A percentile compares a stretch with the other conserved stretches of the same genome.
Conservation (phyloP, 73 alveolate genomes). For the Paramecium sonneborni region DNA sequence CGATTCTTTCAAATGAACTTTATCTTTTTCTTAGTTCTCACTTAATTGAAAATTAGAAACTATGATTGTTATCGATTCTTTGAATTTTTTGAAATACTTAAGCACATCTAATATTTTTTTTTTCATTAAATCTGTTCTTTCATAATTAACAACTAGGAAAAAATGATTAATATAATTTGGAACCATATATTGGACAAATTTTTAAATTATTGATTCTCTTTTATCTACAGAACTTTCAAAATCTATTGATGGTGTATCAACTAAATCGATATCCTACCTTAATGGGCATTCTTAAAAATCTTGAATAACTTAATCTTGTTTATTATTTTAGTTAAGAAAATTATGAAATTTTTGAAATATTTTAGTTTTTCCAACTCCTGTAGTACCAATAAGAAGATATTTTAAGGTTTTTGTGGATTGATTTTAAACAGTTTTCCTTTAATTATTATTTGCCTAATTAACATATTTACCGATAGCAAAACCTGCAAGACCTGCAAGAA, state of each 20-base stretch:
- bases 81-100: background rate
- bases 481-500: too few relatives aligned
- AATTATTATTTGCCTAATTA: too few relatives aligned
- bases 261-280: background rate
- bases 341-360: background rate
- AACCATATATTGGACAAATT: background rate
- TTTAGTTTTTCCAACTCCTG: background rate
- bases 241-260: background rate
- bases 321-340: background rate
- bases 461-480: too few relatives aligned
- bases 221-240: background rate
- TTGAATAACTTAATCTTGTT: background rate
- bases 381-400: background rate
- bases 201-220: background rate
- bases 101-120: background rate
- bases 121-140: constrained; percentile 20
- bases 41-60: background rate
- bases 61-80: background rate
- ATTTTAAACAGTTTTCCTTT: background rate
- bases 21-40: background rate
- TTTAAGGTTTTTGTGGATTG: background rate
- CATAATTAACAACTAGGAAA: background rate
- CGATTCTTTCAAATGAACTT: background rate
- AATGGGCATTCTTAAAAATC: background rate
- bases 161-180: background rate